Evolutionary conservation across 2,329 filamentous ascomycete genomes (phyloP).

Genomic region (Exophiala spinifera): DNA sequence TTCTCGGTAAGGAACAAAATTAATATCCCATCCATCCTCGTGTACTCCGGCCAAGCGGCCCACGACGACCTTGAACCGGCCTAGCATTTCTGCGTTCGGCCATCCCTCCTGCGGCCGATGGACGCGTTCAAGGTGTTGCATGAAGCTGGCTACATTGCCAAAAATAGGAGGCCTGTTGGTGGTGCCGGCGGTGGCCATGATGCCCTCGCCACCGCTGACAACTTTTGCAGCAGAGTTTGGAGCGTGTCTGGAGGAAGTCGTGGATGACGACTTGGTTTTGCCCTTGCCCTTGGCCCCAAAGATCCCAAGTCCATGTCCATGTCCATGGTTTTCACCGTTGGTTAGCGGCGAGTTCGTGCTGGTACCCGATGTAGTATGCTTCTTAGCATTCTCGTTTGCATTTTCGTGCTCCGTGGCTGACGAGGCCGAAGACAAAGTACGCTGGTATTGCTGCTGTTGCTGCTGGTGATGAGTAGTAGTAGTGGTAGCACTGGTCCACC

Average conservation of each 20-base stretch:
- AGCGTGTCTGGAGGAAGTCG: no score
- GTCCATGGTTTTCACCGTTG: no score
- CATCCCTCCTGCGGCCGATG: conserved; percentile 35
- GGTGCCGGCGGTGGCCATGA: background rate
- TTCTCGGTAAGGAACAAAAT: conserved; percentile 36
- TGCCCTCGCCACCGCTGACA: background rate
- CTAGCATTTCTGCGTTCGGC: conserved; percentile 38
- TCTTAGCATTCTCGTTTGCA: background rate
- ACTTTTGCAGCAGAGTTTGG: conserved; percentile 8
- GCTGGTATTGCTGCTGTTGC: background rate
- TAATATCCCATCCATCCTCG: conserved; percentile 48
- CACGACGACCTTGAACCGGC: conserved; percentile 44
- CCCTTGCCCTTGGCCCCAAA: background rate
- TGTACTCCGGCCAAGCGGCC: conserved; percentile 38
- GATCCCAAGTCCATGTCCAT: no score
- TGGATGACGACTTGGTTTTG: conserved; percentile 9
- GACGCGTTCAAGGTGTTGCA: conserved; percentile 41
- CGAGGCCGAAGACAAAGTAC: background rate
- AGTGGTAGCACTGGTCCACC: conserved; percentile 6
- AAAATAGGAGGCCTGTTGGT: conserved; percentile 34
- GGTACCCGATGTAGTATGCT: no score
- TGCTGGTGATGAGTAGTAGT: background rate
- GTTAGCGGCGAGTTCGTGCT: no score
- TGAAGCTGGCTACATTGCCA: conserved; percentile 41
- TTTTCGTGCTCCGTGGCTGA: no score